Evolutionary conservation across 2,329 filamentous ascomycete species (phyloP), one percentile per base, ranked within the genome.

Genomic region (Fusarium chuoi): DNA sequence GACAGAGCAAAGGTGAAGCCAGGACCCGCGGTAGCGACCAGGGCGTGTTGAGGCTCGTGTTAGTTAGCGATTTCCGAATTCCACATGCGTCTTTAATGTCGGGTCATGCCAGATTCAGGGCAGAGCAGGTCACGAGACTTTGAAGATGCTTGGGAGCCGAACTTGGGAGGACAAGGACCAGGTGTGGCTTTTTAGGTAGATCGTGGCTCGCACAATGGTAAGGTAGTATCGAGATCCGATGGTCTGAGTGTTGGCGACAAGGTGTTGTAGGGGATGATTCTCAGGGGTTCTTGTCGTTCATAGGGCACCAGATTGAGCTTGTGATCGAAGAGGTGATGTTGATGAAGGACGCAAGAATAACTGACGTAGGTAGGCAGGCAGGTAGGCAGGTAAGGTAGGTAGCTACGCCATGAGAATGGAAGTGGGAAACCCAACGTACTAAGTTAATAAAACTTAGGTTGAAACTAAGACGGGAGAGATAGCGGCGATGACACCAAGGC

Each of bases 1-100:
- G 41, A 49, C 55, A 65, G 65, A 61, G 58, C 61, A 62, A 69
- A 52, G 39, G 49, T 55, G 44, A 62, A 62, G 49, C 55, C 69
- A 62, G 58, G 52, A 63, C 49, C 56, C 56, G 22, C 38, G 39
- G 52, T n/a, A 56, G 72, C 38, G 68, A 67, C 48, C 71, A 67
- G 65, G 61, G 69, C 65, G 58, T 65, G 51, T 57, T 68, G 65
- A 75, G 72, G 69, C 72, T 75, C 56, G 72, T 75, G 72, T 73
- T 62, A 63, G 73, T 70, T 65, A 63, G 57, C 60, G 62, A 65
- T 68, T 56, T 46, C 65, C 46, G 62, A 62, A 64, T 49, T n/a
- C 65, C 49, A 45, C 62, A 70, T 60, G 59, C 58, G 55, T 62
- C 51, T 59, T 48, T 66, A 57, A 67, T 65, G 49, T 57, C 30